These are phyloP conservation scores for Parmelia sp. DNA, from an alignment of 495 filamentous ascomycete genomes.

Conservation along the genomic window DNA sequence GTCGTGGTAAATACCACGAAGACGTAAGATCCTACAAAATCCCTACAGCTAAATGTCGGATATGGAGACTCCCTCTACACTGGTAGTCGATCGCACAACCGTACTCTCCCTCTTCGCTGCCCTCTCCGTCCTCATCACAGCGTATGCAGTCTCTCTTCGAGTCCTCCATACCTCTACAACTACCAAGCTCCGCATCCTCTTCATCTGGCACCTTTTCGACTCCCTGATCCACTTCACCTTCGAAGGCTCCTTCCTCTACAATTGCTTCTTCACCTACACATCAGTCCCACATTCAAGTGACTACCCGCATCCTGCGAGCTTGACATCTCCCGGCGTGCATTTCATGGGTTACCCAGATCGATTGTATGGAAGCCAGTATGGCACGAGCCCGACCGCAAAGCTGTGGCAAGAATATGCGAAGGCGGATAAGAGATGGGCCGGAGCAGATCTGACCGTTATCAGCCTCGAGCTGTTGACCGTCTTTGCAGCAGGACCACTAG, in stretches of 20 bases:
- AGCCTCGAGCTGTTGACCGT: constrained; percentile 84
- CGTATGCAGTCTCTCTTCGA: constrained; percentile 40
- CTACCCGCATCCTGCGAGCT: constrained; percentile 36
- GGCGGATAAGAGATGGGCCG: constrained; percentile 78
- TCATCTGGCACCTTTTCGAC: constrained; percentile 94
- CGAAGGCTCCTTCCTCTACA: constrained; percentile 85
- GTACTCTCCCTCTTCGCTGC: constrained; percentile 47
- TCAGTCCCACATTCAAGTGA: constrained; percentile 32
- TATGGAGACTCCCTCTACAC: constrained; percentile 34
- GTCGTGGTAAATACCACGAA: no score
- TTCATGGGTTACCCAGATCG: constrained; percentile 50
- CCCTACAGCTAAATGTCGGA: not conserved
- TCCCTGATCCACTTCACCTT: constrained; percentile 81
- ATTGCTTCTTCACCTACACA: constrained; percentile 76
- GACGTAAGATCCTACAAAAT: no score
- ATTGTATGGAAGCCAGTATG: constrained; percentile 69
- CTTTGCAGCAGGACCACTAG: constrained; percentile 65
- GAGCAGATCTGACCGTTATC: constrained; percentile 69
- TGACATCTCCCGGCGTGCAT: constrained; percentile 39
- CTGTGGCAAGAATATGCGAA: constrained; percentile 93
- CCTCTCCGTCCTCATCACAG: constrained; percentile 48
- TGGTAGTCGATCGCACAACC: constrained; percentile 38
- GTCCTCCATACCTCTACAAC: constrained; percentile 44
- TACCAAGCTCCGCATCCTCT: constrained; percentile 59
- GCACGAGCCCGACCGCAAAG: constrained; percentile 53